These are phyloP conservation scores for Dionaea muscipula DNA, from an alignment of 179 eudicot species.

Conservation along the genomic window DNA sequence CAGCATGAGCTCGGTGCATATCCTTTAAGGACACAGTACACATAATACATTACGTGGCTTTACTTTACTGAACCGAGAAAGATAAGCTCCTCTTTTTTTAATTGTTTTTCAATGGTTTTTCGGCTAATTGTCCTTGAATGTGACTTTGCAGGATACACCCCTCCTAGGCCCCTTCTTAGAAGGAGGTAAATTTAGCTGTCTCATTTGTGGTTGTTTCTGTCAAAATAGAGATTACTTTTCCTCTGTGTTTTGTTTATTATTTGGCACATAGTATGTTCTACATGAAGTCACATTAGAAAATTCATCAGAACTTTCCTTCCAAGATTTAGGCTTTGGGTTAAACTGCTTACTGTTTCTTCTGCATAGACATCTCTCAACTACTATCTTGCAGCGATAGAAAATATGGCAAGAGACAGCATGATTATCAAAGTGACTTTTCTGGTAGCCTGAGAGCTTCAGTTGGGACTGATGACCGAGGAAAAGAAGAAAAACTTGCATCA, in stretches of 20 bases:
- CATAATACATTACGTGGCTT: too few relatives aligned
- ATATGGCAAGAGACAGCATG: conserved; percentile 37
- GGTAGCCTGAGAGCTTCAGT: conserved; percentile 38
- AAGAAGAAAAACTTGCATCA: conserved; percentile 25
- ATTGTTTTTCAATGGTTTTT: neutral
- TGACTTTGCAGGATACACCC: conserved; percentile 39
- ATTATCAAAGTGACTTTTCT: conserved; percentile 45
- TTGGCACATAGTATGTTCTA: too few relatives aligned
- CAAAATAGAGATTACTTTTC: too few relatives aligned
- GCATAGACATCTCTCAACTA: neutral
- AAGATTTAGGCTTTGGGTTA: neutral
- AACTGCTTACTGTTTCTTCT: conserved; percentile 1
- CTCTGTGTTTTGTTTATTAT: too few relatives aligned
- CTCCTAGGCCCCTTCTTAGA: conserved; percentile 22
- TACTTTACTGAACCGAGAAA: too few relatives aligned
- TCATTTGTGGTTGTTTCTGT: neutral
- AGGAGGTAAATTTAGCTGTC: conserved; percentile 29
- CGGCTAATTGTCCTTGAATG: neutral
- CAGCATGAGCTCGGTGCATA: too few relatives aligned
- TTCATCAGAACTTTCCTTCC: too few relatives aligned
- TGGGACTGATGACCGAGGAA: conserved; percentile 28
- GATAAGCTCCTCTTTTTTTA: too few relatives aligned
- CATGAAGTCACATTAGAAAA: too few relatives aligned
- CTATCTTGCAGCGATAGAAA: conserved; percentile 34
- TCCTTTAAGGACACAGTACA: too few relatives aligned